phyloP scores from a whole-genome alignment of 345 rosid genomes.

The Brassica carinata region DNA sequence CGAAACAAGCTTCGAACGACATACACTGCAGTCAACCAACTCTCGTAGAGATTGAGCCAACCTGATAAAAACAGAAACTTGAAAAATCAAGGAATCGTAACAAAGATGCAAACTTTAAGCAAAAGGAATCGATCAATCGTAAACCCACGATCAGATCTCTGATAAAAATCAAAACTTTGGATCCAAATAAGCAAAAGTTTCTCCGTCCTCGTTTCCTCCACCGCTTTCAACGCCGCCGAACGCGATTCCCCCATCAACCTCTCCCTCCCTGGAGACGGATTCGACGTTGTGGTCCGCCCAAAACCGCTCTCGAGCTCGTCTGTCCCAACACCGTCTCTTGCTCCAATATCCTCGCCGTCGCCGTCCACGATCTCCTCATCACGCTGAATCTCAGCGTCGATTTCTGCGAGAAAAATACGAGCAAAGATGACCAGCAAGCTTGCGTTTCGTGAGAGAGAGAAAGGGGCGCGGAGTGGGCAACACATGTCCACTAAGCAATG shows the following conservation, averaged over 20 bases:
- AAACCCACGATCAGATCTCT: conserved; percentile 30
- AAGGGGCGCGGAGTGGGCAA: too few relatives aligned
- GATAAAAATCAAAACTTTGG: too few relatives aligned
- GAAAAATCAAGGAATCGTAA: neutral
- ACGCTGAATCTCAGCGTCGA: neutral
- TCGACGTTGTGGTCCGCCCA: conserved; percentile 70
- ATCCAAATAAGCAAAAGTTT: too few relatives aligned
- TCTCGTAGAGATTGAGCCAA: conserved; percentile 34
- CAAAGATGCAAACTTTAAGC: conserved; percentile 22
- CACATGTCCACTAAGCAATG: too few relatives aligned
- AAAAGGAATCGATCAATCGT: neutral
- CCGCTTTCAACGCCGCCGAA: conserved; percentile 62
- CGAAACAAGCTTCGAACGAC: conserved; percentile 60
- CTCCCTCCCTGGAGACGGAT: conserved; percentile 86
- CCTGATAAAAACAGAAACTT: neutral
- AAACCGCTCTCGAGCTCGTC: conserved; percentile 80
- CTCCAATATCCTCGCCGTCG: conserved; percentile 61
- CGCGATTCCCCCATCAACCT: conserved; percentile 75
- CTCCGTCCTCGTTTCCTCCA: conserved; percentile 65
- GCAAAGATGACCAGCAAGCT: neutral
- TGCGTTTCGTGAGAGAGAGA: neutral
- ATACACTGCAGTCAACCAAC: conserved; percentile 79
- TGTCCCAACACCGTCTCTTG: conserved; percentile 61
- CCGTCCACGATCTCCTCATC: neutral
- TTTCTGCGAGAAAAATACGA: neutral